A percentile compares a stretch with the other conserved stretches of the same genome.
Evolutionary conservation across 176 grass and related monocot species (phyloP).

Genomic region (Oryza meridionalis): DNA sequence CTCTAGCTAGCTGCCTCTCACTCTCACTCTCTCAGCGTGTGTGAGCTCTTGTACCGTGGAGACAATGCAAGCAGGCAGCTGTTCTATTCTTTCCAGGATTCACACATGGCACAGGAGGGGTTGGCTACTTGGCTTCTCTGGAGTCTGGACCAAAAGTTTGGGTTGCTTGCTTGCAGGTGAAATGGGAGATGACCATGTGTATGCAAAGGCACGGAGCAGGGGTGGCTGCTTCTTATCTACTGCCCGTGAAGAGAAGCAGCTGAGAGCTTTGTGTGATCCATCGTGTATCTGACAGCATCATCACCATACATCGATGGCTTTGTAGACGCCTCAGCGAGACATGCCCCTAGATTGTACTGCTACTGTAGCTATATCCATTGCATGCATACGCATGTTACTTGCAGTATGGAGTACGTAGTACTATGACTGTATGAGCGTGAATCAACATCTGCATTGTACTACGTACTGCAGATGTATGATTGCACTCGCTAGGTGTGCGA

Average conservation of each 20-base stretch:
- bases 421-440: no score
- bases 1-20: background rate
- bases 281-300: conserved; percentile 55
- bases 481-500: no score
- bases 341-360: background rate
- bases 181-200: conserved; percentile 24
- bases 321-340: conserved; percentile 12
- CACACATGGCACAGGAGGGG: background rate
- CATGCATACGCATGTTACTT: conserved; percentile 2
- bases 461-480: no score
- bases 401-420: background rate
- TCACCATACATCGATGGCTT: conserved; percentile 34
- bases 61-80: background rate
- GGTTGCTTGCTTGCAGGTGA: conserved; percentile 22
- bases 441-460: no score
- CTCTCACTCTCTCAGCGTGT: background rate
- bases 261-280: background rate
- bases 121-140: background rate
- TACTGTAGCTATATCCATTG: background rate
- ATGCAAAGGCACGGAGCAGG: conserved; percentile 17
- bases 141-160: background rate
- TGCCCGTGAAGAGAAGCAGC: background rate
- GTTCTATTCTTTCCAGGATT: background rate
- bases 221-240: conserved; percentile 40
- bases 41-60: background rate